These are phyloP conservation scores for Ajuga chamaepitys DNA, from an alignment of 257 asterid genomes.

Conservation along the genomic window DNA sequence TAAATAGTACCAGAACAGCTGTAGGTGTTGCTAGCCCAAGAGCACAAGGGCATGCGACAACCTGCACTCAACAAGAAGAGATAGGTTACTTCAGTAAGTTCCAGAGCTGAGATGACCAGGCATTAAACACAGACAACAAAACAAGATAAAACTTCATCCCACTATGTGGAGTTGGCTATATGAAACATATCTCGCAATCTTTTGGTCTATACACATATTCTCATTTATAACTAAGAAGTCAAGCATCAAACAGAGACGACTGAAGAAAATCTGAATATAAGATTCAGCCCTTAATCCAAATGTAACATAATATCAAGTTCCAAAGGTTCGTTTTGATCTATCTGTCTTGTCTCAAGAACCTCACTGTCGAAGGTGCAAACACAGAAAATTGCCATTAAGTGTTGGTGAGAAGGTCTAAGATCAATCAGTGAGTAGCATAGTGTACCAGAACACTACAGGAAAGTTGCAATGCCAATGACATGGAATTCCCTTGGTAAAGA, in stretches of 20 bases:
- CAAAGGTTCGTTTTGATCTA: constrained; percentile 5
- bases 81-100: constrained; percentile 10
- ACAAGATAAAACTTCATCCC: no score
- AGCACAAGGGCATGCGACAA: constrained; percentile 99
- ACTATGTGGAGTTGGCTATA: no score
- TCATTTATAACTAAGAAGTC: neutral
- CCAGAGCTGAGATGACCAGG: neutral
- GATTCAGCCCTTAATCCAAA: neutral
- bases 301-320: constrained; percentile 1
- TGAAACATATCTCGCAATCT: no score
- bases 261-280: neutral
- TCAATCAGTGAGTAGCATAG: constrained; percentile 3
- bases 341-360: constrained; percentile 4
- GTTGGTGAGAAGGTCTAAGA: constrained; percentile 7
- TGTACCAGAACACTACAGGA: constrained; percentile 98
- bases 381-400: neutral
- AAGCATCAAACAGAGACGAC: neutral
- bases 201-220: no score
- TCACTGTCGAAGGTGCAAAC: neutral
- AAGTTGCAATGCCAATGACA: constrained; percentile 96
- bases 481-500: constrained; percentile 78
- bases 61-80: constrained; percentile 47
- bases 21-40: constrained; percentile 99
- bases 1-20: constrained; percentile 81
- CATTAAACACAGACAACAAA: neutral